Evolutionary conservation across 192 early-diverging fungal species (phyloP), one percentile per base, ranked within the genome.

Genomic region (Coemansia sp.): DNA sequence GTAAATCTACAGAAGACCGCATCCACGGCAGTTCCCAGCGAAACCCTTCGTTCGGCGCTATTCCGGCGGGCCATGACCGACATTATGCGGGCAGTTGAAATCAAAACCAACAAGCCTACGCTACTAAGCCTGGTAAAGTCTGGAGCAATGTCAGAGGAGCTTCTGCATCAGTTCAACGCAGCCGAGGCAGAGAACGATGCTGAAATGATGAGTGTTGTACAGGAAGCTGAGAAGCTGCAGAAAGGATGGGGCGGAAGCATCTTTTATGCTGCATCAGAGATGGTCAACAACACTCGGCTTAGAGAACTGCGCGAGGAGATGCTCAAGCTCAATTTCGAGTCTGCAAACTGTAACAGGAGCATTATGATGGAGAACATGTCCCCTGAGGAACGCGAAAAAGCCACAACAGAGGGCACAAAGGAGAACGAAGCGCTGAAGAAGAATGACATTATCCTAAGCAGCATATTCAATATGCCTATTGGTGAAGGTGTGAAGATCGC

Each of bases 181-280:
- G 90, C 94, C 9, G 94, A 95, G 72, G 83, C 86, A 49, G 93
- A 93, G 30, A 76, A 92, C 52, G 85, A 92, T 65, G 58, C 65
- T 6, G 95, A 97, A 69, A 70, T 92, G 57, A 82, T 91, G 68
- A 92, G 90, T 62, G 83, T 94, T 25, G 82, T 91, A 38, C 84
- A 79, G 28, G 95, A 95, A 67, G 93, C 95, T 3, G 88, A 97
- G 50, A 83, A 88, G 7, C 88, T 88, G 65, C 75, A 84, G 48
- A 64, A 85, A 18, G 88, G 90, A 6, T 97, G 95, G 95, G 89
- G 93, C 18, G 82, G 88, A 44, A 87, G 80, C 8, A 93, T 97
- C 58, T 89, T 97, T 64, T 87, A 87, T 19, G 88, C 89, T 28
- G 94, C 93, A 0, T 85, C 86, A 12, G 86, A 92, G 69, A 83